phyloP scores from a whole-genome alignment of 371 early-diverging fungal species.

The Mortierella sp. region DNA sequence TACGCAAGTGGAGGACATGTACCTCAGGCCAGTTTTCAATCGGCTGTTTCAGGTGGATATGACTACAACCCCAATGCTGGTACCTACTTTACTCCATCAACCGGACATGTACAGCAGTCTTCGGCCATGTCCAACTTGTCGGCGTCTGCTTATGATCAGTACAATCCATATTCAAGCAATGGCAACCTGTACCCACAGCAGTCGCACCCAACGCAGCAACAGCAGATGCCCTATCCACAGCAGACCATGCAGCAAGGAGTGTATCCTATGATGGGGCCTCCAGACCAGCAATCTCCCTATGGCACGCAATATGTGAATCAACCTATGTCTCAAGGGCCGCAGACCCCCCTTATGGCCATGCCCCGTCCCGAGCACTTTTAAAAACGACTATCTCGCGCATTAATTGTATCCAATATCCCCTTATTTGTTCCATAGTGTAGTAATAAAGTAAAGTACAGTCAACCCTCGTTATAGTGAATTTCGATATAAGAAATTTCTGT shows the following conservation, averaged over 20 bases:
- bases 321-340: neutral
- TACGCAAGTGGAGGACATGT: slow-evolving; percentile 17
- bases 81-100: slow-evolving; percentile 3
- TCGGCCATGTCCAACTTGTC: slow-evolving; percentile 34
- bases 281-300: slow-evolving; percentile 30
- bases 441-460: too few species aligned
- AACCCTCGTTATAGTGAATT: too few species aligned
- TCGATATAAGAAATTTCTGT: too few species aligned
- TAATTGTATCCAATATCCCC: neutral
- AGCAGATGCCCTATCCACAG: slow-evolving; percentile 6
- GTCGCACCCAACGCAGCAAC: neutral
- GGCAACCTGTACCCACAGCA: slow-evolving; percentile 23
- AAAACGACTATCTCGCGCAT: neutral
- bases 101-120: slow-evolving; percentile 36
- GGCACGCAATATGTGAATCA: slow-evolving; percentile 22
- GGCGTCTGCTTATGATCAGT: slow-evolving; percentile 13
- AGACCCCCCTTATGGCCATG: slow-evolving; percentile 36
- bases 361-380: slow-evolving; percentile 50
- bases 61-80: slow-evolving; percentile 11
- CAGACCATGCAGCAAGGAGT: slow-evolving; percentile 15
- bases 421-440: too few species aligned
- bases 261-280: slow-evolving; percentile 26
- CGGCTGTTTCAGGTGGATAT: slow-evolving; percentile 13
- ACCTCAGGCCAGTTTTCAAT: slow-evolving; percentile 25
- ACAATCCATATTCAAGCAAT: slow-evolving; percentile 16